A percentile compares a stretch with the other conserved stretches of the same genome.
phyloP scores from a whole-genome alignment of 2,329 filamentous ascomycete genomes.

The Zasmidium cellare region DNA sequence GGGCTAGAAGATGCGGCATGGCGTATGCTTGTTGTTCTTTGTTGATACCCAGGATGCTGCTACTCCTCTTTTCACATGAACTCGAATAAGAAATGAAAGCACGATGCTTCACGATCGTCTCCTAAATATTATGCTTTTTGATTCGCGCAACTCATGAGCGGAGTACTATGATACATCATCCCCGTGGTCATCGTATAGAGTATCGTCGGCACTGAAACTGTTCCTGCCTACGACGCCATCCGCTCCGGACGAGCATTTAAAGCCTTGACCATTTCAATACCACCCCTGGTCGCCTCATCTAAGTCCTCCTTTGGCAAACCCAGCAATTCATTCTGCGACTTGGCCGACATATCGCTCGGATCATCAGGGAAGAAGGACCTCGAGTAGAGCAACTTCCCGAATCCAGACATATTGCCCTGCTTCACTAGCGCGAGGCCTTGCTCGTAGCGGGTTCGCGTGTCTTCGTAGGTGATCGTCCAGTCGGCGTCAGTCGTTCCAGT shows the following conservation, averaged over 20 bases:
- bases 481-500: slow-evolving; percentile 58
- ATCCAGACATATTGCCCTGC: slow-evolving; percentile 47
- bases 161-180: no score
- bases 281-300: slow-evolving; percentile 55
- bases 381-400: slow-evolving; percentile 55
- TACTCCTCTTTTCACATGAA: no score
- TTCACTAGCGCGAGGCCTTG: slow-evolving; percentile 49
- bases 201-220: no score
- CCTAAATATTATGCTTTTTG: no score
- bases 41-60: no score
- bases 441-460: slow-evolving; percentile 48
- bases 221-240: no score
- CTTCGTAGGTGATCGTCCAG: slow-evolving; percentile 58
- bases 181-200: no score
- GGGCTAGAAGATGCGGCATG: no score
- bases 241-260: background rate
- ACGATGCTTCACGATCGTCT: no score
- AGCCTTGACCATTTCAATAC: slow-evolving; percentile 37
- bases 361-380: slow-evolving; percentile 49
- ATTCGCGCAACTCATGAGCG: no score
- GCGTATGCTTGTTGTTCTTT: no score
- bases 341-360: slow-evolving; percentile 47
- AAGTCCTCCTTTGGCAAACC: slow-evolving; percentile 59
- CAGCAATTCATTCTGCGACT: slow-evolving; percentile 38
- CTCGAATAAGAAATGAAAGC: no score